A percentile compares a stretch with the other conserved stretches of the same genome.
Evolutionary conservation across 2,329 filamentous ascomycete genomes (phyloP).

Genomic region (Albifimbria verrucaria): DNA sequence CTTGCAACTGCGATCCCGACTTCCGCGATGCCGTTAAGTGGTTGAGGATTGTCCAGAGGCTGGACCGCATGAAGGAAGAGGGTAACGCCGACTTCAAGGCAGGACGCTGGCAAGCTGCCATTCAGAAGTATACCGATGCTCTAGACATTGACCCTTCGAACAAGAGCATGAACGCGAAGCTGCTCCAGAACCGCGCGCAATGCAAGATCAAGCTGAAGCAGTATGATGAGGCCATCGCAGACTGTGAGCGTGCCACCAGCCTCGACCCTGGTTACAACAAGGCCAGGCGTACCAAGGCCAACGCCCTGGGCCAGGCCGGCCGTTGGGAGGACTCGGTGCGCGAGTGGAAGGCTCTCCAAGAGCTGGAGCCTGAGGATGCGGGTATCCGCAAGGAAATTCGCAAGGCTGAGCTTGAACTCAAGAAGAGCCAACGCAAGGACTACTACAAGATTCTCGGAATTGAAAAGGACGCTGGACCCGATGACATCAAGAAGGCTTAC

Average conservation of each 20-base stretch:
- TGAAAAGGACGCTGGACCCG: slow-evolving; percentile 78
- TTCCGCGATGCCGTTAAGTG: slow-evolving; percentile 86
- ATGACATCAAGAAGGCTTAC: slow-evolving; percentile 94
- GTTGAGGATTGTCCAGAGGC: slow-evolving; percentile 83
- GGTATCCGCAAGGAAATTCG: slow-evolving; percentile 80
- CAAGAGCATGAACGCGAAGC: slow-evolving; percentile 90
- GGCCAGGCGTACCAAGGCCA: slow-evolving; percentile 90
- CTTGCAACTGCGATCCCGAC: slow-evolving; percentile 86
- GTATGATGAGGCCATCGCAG: slow-evolving; percentile 74
- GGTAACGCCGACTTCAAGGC: slow-evolving; percentile 90
- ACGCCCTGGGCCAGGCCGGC: slow-evolving; percentile 78
- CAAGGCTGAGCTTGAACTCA: slow-evolving; percentile 88
- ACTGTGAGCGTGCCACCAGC: slow-evolving; percentile 80
- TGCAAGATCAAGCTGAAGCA: slow-evolving; percentile 82
- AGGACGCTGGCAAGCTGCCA: slow-evolving; percentile 73
- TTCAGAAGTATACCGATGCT: slow-evolving; percentile 80
- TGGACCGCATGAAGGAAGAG: slow-evolving; percentile 90
- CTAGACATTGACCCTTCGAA: slow-evolving; percentile 83
- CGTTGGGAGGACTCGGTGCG: slow-evolving; percentile 89
- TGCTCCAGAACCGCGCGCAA: slow-evolving; percentile 88
- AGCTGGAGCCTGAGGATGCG: slow-evolving; percentile 78
- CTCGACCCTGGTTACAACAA: slow-evolving; percentile 85
- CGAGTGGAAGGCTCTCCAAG: slow-evolving; percentile 83
- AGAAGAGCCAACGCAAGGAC: slow-evolving; percentile 96
- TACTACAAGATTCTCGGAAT: slow-evolving; percentile 97